Conservation (phyloP, 2,329 filamentous ascomycete genomes). For the Arthroderma sp. region DNA sequence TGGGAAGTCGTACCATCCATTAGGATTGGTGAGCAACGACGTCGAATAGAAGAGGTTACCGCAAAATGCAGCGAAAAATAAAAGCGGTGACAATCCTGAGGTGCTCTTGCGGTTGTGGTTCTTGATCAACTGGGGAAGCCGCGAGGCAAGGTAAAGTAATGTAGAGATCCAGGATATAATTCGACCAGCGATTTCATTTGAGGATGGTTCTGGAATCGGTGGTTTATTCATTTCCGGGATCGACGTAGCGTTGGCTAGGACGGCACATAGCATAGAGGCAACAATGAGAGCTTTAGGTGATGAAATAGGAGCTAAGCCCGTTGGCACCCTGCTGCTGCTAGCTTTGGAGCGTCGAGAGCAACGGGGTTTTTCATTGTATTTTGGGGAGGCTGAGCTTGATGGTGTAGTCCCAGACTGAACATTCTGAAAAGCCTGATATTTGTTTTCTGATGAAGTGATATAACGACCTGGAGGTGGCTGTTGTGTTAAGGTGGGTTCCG, state of each 20-base stretch:
- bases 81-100: slow-evolving; percentile 46
- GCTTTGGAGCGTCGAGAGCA: slow-evolving; percentile 18
- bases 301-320: slow-evolving; percentile 10
- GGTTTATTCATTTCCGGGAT: slow-evolving; percentile 15
- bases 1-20: slow-evolving; percentile 45
- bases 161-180: slow-evolving; percentile 46
- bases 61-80: slow-evolving; percentile 54
- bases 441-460: slow-evolving; percentile 16
- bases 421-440: slow-evolving; percentile 4
- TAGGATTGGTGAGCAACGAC: slow-evolving; percentile 50
- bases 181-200: slow-evolving; percentile 34
- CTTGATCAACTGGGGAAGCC: slow-evolving; percentile 52
- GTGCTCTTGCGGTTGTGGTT: slow-evolving; percentile 52
- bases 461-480: slow-evolving; percentile 11
- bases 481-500: slow-evolving; percentile 18
- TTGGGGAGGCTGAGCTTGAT: slow-evolving; percentile 10
- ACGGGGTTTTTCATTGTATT: slow-evolving; percentile 22
- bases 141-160: slow-evolving; percentile 44
- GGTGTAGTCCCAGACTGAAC: slow-evolving; percentile 9
- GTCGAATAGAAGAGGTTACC: slow-evolving; percentile 55
- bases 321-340: slow-evolving; percentile 13
- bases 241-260: slow-evolving; percentile 30
- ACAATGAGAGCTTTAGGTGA: slow-evolving; percentile 33
- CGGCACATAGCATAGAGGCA: slow-evolving; percentile 32
- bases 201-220: slow-evolving; percentile 15